These are phyloP conservation scores for Fusarium fracticaudum DNA, from an alignment of 2,329 filamentous ascomycete genomes.

Conservation along the genomic window DNA sequence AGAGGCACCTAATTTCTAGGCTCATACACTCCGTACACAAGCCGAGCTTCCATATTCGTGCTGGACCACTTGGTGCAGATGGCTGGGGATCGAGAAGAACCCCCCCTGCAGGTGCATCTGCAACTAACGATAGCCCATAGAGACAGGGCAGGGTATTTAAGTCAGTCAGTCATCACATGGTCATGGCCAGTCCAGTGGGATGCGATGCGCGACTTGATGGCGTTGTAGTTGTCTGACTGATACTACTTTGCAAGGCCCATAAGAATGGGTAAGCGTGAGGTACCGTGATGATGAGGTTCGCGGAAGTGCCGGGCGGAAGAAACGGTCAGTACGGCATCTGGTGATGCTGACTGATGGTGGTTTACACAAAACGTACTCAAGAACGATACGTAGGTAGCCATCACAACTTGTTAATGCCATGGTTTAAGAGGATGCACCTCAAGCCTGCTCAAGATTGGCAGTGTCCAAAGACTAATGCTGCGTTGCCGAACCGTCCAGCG, in stretches of 20 bases:
- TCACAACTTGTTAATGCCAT: constrained; percentile 2
- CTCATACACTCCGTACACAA: constrained; percentile 19
- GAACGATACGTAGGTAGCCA: neutral
- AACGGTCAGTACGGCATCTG: constrained; percentile 16
- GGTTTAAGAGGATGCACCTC: constrained; percentile 30
- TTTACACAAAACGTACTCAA: constrained; percentile 6
- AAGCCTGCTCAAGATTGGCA: constrained; percentile 22
- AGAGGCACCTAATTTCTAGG: constrained; percentile 11
- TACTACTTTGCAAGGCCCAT: constrained; percentile 14
- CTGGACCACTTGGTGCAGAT: constrained; percentile 40
- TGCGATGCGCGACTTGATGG: constrained; percentile 27
- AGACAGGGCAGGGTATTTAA: constrained; percentile 17
- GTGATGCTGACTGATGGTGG: constrained; percentile 31
- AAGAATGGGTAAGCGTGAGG: constrained; percentile 7
- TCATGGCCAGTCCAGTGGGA: constrained; percentile 35
- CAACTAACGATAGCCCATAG: constrained; percentile 34
- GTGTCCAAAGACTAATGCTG: constrained; percentile 26
- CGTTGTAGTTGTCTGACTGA: constrained; percentile 35
- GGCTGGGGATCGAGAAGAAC: constrained; percentile 37
- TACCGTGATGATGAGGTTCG: neutral
- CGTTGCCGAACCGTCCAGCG: constrained; percentile 30
- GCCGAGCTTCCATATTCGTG: constrained; percentile 37
- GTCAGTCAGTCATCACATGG: constrained; percentile 28
- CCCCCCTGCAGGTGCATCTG: constrained; percentile 37
- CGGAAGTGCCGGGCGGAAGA: constrained; percentile 26